Conservation (phyloP, 2,329 filamentous ascomycete species). For the Talaromyces sp. region DNA sequence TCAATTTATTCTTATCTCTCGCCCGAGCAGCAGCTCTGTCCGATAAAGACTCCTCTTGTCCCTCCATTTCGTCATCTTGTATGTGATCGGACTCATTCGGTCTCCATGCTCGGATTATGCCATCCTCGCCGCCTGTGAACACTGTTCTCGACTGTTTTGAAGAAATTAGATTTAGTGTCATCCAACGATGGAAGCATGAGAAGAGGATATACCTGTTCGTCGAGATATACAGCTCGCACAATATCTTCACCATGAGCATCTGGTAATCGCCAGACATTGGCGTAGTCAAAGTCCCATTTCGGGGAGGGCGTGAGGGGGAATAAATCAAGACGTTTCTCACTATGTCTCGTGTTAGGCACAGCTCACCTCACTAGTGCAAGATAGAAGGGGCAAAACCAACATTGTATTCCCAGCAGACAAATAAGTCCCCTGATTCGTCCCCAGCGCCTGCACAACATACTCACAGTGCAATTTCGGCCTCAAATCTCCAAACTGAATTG, state of each 20-base stretch:
- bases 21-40: slow-evolving; percentile 25
- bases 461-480: slow-evolving; percentile 54
- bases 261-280: slow-evolving; percentile 41
- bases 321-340: slow-evolving; percentile 42
- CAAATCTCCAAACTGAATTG: slow-evolving; percentile 55
- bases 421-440: slow-evolving; percentile 41
- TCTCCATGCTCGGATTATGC: slow-evolving; percentile 40
- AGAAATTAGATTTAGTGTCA: neutral
- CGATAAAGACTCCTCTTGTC: slow-evolving; percentile 20
- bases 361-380: neutral
- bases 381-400: slow-evolving; percentile 30
- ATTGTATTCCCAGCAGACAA: slow-evolving; percentile 50
- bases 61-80: neutral
- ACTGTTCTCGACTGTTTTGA: slow-evolving; percentile 34
- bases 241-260: slow-evolving; percentile 49
- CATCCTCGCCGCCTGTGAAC: slow-evolving; percentile 47
- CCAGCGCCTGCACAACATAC: slow-evolving; percentile 56
- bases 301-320: slow-evolving; percentile 36
- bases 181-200: too few species aligned
- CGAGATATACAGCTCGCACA: slow-evolving; percentile 45
- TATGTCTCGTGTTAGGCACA: slow-evolving; percentile 18
- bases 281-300: slow-evolving; percentile 39
- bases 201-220: slow-evolving; percentile 37
- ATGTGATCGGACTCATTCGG: slow-evolving; percentile 20
- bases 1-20: slow-evolving; percentile 32